Percentiles rank a stretch among this genome's conserved stretches.
Evolutionary conservation across 2,329 filamentous ascomycete genomes (phyloP).

Genomic region (Fusarium sacchari): DNA sequence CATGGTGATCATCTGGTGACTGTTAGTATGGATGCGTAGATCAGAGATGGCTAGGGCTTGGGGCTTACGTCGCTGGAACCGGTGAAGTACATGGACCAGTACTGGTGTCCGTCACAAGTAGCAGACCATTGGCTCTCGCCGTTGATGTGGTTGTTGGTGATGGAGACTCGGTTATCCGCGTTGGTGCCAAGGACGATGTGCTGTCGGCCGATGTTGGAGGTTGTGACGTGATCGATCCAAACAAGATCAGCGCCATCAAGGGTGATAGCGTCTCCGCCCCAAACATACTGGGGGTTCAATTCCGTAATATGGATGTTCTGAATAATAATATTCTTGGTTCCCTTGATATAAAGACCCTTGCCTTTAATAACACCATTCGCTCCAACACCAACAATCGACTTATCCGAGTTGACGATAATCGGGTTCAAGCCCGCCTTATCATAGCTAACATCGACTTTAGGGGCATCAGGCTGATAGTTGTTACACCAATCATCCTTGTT

Average conservation of each 20-base stretch:
- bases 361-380: slow-evolving; percentile 64
- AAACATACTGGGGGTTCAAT: slow-evolving; percentile 67
- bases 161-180: slow-evolving; percentile 65
- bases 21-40: not conserved
- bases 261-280: slow-evolving; percentile 68
- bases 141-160: slow-evolving; percentile 67
- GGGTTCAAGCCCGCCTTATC: slow-evolving; percentile 62
- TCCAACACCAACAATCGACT: slow-evolving; percentile 65
- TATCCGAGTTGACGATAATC: slow-evolving; percentile 66
- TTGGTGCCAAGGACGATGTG: slow-evolving; percentile 67
- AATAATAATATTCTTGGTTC: slow-evolving; percentile 66
- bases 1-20: slow-evolving; percentile 56
- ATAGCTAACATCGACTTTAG: slow-evolving; percentile 56
- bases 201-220: slow-evolving; percentile 67
- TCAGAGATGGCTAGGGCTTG: accelerated
- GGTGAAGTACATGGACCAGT: slow-evolving; percentile 68
- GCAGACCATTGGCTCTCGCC: slow-evolving; percentile 65
- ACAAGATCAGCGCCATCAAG: slow-evolving; percentile 57
- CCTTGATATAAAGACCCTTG: slow-evolving; percentile 61
- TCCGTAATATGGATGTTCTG: slow-evolving; percentile 67
- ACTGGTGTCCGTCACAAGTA: slow-evolving; percentile 67
- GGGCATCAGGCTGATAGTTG: slow-evolving; percentile 65
- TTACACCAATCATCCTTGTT: slow-evolving; percentile 68
- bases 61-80: slow-evolving; percentile 58
- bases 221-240: slow-evolving; percentile 66